phyloP scores from a whole-genome alignment of 2,329 filamentous ascomycete species.

The Fusarium gaditjirri region DNA sequence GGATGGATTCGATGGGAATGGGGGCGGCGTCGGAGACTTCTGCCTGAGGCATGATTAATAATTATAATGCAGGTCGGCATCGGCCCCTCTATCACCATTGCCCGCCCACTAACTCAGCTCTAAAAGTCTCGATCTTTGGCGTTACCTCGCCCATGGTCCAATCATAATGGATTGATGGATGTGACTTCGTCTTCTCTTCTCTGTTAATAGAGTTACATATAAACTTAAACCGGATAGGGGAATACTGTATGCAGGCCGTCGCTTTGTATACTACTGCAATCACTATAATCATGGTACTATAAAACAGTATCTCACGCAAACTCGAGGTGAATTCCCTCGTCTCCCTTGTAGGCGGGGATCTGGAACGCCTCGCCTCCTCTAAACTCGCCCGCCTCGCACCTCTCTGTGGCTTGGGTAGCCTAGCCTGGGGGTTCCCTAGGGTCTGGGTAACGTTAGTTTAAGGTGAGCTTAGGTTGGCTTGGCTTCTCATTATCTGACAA shows the following conservation, averaged over 20 bases:
- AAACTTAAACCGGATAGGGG: background rate
- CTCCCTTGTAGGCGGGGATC: background rate
- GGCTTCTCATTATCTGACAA: constrained; percentile 24
- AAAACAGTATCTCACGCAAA: background rate
- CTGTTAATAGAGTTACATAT: background rate
- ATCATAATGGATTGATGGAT: background rate
- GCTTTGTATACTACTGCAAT: background rate
- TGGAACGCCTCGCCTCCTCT: constrained; percentile 20
- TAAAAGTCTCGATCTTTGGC: constrained; percentile 1
- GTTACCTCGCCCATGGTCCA: background rate
- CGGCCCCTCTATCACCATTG: constrained; percentile 8
- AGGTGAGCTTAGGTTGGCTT: constrained; percentile 7
- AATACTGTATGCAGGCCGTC: background rate
- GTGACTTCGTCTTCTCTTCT: background rate
- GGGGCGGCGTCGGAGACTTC: constrained; percentile 22
- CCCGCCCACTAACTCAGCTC: background rate
- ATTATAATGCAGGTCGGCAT: background rate
- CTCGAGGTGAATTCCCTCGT: background rate
- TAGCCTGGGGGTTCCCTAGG: constrained; percentile 3
- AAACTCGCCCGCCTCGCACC: constrained; percentile 25
- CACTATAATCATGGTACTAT: background rate
- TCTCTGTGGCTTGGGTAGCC: constrained; percentile 31
- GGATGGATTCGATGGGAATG: constrained; percentile 19
- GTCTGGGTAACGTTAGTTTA: constrained; percentile 20
- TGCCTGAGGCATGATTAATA: constrained; percentile 36